Evolutionary conservation across 352 stramenopile genomes (phyloP), one percentile per base, ranked within the genome.

Genomic region (Globisporangium rhizosaccharum): DNA sequence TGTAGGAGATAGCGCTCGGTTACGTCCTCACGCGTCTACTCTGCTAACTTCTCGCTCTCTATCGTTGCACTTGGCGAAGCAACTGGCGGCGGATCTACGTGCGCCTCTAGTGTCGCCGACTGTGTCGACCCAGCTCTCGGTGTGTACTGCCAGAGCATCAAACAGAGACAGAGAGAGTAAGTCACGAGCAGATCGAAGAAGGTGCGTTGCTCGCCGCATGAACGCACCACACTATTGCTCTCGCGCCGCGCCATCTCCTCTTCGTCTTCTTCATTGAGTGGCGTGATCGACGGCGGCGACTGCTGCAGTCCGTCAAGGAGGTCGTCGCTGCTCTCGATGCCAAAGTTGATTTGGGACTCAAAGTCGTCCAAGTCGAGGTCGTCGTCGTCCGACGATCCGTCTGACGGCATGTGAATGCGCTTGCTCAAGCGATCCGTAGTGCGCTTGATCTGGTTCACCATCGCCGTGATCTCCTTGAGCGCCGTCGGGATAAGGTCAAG

Each of bases 401-500:
- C 65, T 8, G 54, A 59, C 4, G 39, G 28, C 15, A 71, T 41
- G 12, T 87, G 66, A 15, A 87, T 59, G 44, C 70, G 72, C 36
- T 75, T 67, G 64, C 71, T 85, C 28, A 90, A 55, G 11, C 74
- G 53, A 47, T 88, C 72, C 1, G 78, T 90, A 6, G 76, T 88
- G 36, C 72, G 75, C 25, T 87, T 81, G 45, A 92, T 87, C 57
- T 92, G 73, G 33, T 85, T 75, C 25, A 89, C 71, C 78, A 90
- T 89, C 15, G 56, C 60, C 1, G 78, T 81, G 56, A 90, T 85
- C 50, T 90, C 80, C n/a, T 72, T 56, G 25, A 92, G 68, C 36
- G 82, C 78, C 3, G 68, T 42, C 1, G 80, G 76, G 25, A 88
- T 75, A 41, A 87, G 62, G 39, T 85, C 76, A 11, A 75, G 51